Evolutionary conservation across 2,329 filamentous ascomycete species (phyloP).

Genomic region (Cladophialophora psammophila): DNA sequence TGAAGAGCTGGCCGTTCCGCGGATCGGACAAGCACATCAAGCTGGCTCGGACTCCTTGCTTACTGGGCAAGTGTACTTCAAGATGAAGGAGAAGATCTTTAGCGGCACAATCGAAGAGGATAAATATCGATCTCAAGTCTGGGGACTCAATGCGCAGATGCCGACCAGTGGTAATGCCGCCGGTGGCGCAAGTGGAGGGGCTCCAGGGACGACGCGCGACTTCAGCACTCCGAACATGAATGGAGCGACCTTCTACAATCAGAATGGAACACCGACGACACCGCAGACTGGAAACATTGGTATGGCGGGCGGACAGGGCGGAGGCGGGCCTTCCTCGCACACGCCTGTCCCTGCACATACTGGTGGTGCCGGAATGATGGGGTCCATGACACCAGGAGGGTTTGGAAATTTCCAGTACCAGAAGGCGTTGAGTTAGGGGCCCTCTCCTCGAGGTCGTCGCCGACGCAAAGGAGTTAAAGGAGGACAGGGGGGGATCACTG

Average conservation of each 20-base stretch:
- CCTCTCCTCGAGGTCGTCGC: constrained; percentile 11
- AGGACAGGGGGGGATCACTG: not conserved
- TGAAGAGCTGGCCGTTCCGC: constrained; percentile 88
- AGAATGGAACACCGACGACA: constrained; percentile 69
- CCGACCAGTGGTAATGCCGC: constrained; percentile 50
- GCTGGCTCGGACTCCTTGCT: constrained; percentile 93
- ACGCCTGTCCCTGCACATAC: constrained; percentile 49
- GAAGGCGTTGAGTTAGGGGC: constrained; percentile 38
- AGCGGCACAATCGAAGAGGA: constrained; percentile 78
- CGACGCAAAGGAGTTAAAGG: not conserved
- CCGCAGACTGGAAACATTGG: constrained; percentile 65
- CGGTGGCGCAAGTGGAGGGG: not conserved
- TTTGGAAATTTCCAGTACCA: constrained; percentile 71
- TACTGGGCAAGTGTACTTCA: constrained; percentile 94
- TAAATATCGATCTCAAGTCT: constrained; percentile 86
- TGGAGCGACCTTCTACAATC: constrained; percentile 58
- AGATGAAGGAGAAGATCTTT: constrained; percentile 87
- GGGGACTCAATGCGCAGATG: constrained; percentile 82
- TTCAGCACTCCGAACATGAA: constrained; percentile 60
- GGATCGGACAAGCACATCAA: constrained; percentile 86
- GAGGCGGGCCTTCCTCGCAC: constrained; percentile 41
- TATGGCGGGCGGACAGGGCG: constrained; percentile 47
- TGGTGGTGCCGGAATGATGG: constrained; percentile 58
- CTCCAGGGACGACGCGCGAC: constrained; percentile 46
- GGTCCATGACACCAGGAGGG: constrained; percentile 79